These are phyloP conservation scores for Verticillium tricorpus DNA, from an alignment of 2,329 filamentous ascomycete genomes.

Conservation along the genomic window DNA sequence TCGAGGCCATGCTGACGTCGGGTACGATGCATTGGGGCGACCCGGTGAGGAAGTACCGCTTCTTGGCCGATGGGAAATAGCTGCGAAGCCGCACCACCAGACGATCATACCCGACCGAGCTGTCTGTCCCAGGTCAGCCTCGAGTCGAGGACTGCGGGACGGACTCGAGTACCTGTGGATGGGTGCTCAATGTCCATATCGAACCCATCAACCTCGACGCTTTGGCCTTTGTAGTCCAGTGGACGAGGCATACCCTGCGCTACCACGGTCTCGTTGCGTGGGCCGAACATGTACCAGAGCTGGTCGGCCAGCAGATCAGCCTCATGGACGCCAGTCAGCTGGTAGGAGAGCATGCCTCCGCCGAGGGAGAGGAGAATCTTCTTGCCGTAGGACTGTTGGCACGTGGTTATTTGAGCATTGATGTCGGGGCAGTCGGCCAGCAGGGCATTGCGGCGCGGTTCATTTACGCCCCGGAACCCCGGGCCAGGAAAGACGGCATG, in stretches of 20 bases:
- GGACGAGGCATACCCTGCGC: slow-evolving; percentile 17
- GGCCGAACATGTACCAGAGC: slow-evolving; percentile 36
- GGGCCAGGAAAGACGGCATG: slow-evolving; percentile 23
- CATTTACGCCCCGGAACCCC: slow-evolving; percentile 24
- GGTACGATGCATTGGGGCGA: slow-evolving; percentile 39
- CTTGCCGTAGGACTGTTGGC: slow-evolving; percentile 30
- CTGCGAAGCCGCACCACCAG: slow-evolving; percentile 19
- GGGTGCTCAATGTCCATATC: slow-evolving; percentile 27
- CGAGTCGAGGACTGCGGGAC: not conserved
- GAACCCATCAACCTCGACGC: slow-evolving; percentile 26
- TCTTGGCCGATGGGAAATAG: slow-evolving; percentile 15
- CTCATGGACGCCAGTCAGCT: slow-evolving; percentile 28
- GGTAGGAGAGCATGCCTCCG: slow-evolving; percentile 27
- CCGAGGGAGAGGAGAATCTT: slow-evolving; percentile 37
- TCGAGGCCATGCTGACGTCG: slow-evolving; percentile 33
- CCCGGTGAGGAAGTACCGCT: slow-evolving; percentile 38
- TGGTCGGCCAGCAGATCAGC: slow-evolving; percentile 29
- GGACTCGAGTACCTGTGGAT: slow-evolving; percentile 10
- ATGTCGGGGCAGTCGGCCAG: slow-evolving; percentile 27
- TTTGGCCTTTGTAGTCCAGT: slow-evolving; percentile 10
- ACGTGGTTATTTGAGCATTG: slow-evolving; percentile 30
- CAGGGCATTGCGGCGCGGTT: slow-evolving; percentile 25
- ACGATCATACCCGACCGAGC: slow-evolving; percentile 23
- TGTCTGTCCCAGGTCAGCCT: slow-evolving; percentile 12
- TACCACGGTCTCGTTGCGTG: slow-evolving; percentile 24